Conservation (phyloP, 2,329 filamentous ascomycete species). For the Ophiosphaerella korrae region DNA sequence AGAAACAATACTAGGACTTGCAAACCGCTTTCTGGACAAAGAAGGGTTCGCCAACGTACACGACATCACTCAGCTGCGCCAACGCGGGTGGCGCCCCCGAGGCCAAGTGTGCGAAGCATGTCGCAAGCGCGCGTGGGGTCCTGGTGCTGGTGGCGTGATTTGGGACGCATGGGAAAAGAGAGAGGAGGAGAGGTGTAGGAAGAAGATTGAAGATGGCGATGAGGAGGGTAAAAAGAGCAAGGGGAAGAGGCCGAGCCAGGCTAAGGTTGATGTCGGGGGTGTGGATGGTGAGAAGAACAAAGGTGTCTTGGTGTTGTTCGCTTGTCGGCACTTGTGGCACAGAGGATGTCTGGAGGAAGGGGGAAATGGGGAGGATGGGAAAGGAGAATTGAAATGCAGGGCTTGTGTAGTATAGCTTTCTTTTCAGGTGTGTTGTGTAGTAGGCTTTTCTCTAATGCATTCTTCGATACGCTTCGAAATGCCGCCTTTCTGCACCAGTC, state of each 20-base stretch:
- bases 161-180: slow-evolving; percentile 81
- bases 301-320: slow-evolving; percentile 43
- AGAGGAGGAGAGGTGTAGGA: slow-evolving; percentile 45
- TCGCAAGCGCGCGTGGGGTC: slow-evolving; percentile 82
- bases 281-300: slow-evolving; percentile 6
- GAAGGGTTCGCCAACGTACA: slow-evolving; percentile 86
- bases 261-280: slow-evolving; percentile 7
- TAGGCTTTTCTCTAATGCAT: no score
- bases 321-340: slow-evolving; percentile 50
- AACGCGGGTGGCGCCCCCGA: slow-evolving; percentile 85
- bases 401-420: slow-evolving; percentile 24
- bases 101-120: slow-evolving; percentile 90
- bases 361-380: slow-evolving; percentile 1
- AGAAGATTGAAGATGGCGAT: slow-evolving; percentile 49
- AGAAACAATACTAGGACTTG: slow-evolving; percentile 82
- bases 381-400: slow-evolving; percentile 30
- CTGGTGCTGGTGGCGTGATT: slow-evolving; percentile 75
- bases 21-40: slow-evolving; percentile 84
- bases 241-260: slow-evolving; percentile 19
- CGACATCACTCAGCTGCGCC: slow-evolving; percentile 73
- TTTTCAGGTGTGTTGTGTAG: no score
- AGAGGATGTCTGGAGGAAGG: slow-evolving; percentile 31
- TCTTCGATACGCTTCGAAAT: no score
- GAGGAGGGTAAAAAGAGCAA: slow-evolving; percentile 53
- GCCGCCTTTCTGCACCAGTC: no score